Evolutionary conservation across 805 yeast species (phyloP).

Genomic region (Candida ascalaphidarum): DNA sequence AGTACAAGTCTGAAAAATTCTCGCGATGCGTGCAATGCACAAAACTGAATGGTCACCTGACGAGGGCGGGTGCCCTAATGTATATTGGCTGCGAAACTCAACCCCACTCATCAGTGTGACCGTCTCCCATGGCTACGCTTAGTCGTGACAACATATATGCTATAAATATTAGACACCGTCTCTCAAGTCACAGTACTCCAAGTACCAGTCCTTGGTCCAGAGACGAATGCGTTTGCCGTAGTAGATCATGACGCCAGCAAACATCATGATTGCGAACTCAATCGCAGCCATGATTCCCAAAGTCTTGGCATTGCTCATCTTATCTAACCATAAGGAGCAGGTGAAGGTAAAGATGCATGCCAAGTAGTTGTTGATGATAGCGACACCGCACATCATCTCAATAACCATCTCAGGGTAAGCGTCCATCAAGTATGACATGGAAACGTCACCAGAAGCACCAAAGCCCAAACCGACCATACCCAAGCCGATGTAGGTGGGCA

Average conservation of each 20-base stretch:
- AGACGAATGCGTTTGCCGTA: too few relatives aligned
- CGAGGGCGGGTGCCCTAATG: slow-evolving; percentile 5
- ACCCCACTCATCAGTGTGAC: neutral
- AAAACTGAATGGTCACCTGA: slow-evolving; percentile 6
- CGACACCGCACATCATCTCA: slow-evolving; percentile 65
- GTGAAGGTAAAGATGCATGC: slow-evolving; percentile 62
- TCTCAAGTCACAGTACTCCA: slow-evolving; percentile 7
- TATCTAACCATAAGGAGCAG: slow-evolving; percentile 52
- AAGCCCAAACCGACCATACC: slow-evolving; percentile 63
- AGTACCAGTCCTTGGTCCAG: too few relatives aligned
- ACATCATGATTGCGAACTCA: slow-evolving; percentile 48
- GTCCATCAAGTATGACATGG: slow-evolving; percentile 60
- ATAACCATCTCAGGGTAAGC: slow-evolving; percentile 61
- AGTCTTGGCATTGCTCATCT: slow-evolving; percentile 49
- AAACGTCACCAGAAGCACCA: slow-evolving; percentile 66
- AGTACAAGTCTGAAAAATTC: slow-evolving; percentile 2
- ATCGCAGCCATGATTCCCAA: slow-evolving; percentile 54
- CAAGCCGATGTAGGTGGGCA: slow-evolving; percentile 48
- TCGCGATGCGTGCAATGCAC: neutral
- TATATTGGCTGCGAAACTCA: neutral
- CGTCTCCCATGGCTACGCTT: neutral
- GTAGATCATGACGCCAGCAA: too few relatives aligned
- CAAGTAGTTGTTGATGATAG: slow-evolving; percentile 54
- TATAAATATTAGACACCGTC: slow-evolving; percentile 3
- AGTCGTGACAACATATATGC: neutral